These are phyloP conservation scores for Usnea hakonensis DNA, from an alignment of 495 filamentous ascomycete genomes.

Conservation along the genomic window DNA sequence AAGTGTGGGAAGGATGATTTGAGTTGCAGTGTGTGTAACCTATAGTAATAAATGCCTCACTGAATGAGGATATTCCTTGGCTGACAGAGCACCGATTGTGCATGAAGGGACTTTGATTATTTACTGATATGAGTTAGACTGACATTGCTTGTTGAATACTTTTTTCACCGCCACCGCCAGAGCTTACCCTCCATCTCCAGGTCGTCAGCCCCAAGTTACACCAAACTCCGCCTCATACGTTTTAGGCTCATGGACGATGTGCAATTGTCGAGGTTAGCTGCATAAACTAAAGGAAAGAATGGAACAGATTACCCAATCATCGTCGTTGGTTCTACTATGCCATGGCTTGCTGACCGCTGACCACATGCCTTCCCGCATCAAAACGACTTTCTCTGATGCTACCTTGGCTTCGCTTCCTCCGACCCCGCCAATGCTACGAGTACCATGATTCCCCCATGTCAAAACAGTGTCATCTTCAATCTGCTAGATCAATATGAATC, in stretches of 20 bases:
- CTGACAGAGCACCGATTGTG: neutral
- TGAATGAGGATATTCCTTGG: neutral
- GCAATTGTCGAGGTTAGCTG: neutral
- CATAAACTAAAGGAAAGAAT: neutral
- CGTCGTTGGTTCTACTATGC: neutral
- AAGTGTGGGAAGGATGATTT: neutral
- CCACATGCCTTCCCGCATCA: neutral
- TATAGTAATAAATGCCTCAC: neutral
- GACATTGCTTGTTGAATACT: no score
- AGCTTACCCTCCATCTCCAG: neutral
- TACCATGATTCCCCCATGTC: no score
- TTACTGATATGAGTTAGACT: no score
- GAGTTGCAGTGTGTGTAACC: neutral
- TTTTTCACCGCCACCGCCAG: constrained; percentile 5
- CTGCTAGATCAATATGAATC: neutral
- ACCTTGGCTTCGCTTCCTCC: neutral
- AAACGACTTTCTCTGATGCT: neutral
- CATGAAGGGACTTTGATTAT: neutral
- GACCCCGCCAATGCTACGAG: no score
- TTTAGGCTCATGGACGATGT: neutral
- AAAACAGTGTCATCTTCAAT: neutral
- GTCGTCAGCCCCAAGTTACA: neutral
- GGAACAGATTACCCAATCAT: neutral
- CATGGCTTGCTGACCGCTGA: neutral
- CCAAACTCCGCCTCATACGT: neutral